These are phyloP conservation scores for Fusarium albidum DNA, from an alignment of 2,329 filamentous ascomycete species.

Conservation along the genomic window DNA sequence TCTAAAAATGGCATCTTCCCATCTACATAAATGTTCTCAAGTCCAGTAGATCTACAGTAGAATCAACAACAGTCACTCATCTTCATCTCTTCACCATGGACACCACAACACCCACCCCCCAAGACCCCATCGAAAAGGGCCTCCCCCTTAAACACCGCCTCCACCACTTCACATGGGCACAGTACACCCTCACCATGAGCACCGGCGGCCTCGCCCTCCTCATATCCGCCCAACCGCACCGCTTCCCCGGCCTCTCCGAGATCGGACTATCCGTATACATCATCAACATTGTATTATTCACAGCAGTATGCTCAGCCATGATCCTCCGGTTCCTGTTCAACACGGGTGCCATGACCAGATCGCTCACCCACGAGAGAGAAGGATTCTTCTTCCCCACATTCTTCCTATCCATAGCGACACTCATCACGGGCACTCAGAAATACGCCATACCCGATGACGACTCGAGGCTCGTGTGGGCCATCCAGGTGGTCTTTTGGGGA, in stretches of 20 bases:
- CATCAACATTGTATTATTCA: conserved; percentile 71
- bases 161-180: conserved; percentile 73
- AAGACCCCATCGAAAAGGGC: too few species aligned
- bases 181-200: conserved; percentile 79
- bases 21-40: too few species aligned
- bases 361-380: conserved; percentile 70
- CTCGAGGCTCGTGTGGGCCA: conserved; percentile 61
- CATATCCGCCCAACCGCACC: conserved; percentile 68
- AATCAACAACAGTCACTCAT: too few species aligned
- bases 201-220: conserved; percentile 75
- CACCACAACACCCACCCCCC: too few species aligned
- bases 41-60: too few species aligned
- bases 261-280: conserved; percentile 75
- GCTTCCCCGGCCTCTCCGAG: conserved; percentile 67
- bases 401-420: conserved; percentile 72
- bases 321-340: conserved; percentile 68
- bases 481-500: conserved; percentile 73
- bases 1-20: too few species aligned
- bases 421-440: conserved; percentile 70
- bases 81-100: too few species aligned
- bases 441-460: conserved; percentile 69
- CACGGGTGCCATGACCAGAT: conserved; percentile 59
- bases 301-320: conserved; percentile 61
- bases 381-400: conserved; percentile 77
- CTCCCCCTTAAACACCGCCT: conserved; percentile 54